A percentile compares a stretch with the other conserved stretches of the same genome.
Evolutionary conservation across 164 flowering plant genomes (phyloP).

Genomic region (Protea cynaroides): DNA sequence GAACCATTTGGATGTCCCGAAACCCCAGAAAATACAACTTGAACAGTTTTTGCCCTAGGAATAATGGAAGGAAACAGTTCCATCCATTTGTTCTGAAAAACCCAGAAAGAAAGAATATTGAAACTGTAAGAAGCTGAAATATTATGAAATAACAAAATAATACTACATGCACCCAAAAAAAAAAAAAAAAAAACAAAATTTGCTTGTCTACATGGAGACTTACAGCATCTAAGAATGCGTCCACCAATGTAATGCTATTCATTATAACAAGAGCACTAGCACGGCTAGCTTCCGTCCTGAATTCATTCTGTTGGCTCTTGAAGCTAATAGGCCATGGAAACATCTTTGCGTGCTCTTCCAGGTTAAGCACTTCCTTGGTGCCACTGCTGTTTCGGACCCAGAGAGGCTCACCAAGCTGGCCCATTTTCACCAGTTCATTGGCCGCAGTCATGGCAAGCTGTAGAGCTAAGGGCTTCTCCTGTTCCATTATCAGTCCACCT

Average conservation of each 20-base stretch:
- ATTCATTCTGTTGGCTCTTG: conserved; percentile 32
- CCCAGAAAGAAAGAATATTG: not conserved
- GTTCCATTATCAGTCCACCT: conserved; percentile 39
- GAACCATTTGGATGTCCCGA: conserved; percentile 64
- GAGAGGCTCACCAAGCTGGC: conserved; percentile 50
- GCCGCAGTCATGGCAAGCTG: conserved; percentile 61
- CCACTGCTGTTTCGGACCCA: conserved; percentile 46
- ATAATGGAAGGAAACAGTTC: conserved; percentile 85
- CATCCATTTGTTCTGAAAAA: conserved; percentile 75
- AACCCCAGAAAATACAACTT: conserved; percentile 55
- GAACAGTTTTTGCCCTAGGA: conserved; percentile 72
- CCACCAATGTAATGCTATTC: conserved; percentile 79
- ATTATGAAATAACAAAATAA: too few species aligned
- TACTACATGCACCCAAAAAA: too few species aligned
- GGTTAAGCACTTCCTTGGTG: conserved; percentile 46
- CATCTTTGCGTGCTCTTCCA: conserved; percentile 64
- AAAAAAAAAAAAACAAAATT: too few species aligned
- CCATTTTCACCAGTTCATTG: conserved; percentile 70
- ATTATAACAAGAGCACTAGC: conserved; percentile 70
- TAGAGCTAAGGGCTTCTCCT: conserved; percentile 65
- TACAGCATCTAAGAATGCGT: conserved; percentile 88
- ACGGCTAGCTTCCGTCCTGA: conserved; percentile 67
- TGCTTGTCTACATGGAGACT: conserved; percentile 14
- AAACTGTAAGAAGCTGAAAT: too few species aligned
- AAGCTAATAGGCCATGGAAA: conserved; percentile 55